phyloP scores from a whole-genome alignment of 352 stramenopile genomes.

The Globisporangium irregulare region DNA sequence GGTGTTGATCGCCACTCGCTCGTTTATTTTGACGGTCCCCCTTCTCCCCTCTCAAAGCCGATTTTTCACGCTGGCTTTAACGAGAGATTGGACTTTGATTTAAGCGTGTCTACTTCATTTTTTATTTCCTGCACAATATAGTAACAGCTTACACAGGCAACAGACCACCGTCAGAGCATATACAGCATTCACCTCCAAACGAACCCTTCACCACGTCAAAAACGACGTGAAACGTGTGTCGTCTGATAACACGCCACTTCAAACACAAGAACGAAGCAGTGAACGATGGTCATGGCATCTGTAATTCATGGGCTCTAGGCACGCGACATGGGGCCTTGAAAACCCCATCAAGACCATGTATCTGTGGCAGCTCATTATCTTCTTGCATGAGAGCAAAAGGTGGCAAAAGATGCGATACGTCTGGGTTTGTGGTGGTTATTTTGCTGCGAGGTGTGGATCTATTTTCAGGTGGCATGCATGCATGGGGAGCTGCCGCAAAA shows the following conservation, averaged over 20 bases:
- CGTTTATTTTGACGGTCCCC: not conserved
- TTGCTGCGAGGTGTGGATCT: not conserved
- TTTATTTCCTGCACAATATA: not conserved
- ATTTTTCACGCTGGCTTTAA: not conserved
- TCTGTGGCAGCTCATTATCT: too few relatives aligned
- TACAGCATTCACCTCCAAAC: not conserved
- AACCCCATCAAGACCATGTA: too few relatives aligned
- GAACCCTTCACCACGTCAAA: not conserved
- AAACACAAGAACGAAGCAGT: not conserved
- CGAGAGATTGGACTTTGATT: not conserved
- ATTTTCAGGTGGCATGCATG: not conserved
- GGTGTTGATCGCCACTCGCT: conserved; percentile 16
- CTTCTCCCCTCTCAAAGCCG: not conserved
- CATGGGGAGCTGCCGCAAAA: not conserved
- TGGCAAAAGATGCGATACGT: not conserved
- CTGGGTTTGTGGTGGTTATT: not conserved
- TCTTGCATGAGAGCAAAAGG: not conserved
- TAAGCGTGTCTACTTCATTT: not conserved
- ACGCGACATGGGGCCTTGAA: not conserved
- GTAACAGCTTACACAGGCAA: not conserved
- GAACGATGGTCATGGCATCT: not conserved
- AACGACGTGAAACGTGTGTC: not conserved
- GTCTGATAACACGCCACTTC: not conserved
- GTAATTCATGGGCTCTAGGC: not conserved
- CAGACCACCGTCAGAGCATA: not conserved